Base-by-base conservation (phyloP, 73 alveolate species). In the Paramecium sexaurelia region DNA sequence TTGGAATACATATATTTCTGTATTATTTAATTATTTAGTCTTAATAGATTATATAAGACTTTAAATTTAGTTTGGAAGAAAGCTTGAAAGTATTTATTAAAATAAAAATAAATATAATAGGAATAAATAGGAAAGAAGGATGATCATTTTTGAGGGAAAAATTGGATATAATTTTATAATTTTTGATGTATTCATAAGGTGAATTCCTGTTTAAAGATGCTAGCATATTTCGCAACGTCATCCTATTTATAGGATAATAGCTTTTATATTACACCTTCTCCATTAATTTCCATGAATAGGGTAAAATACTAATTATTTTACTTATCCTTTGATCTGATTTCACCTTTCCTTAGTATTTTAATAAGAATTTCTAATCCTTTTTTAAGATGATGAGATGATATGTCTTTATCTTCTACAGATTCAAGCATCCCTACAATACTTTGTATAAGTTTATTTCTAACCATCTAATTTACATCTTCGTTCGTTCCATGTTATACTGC, bases 141-240 rank as follows among this genome's bases (percentile, higher is more conserved):
- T 20, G 33, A 51, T 17, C 67, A 51, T 51, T 51, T 22, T 51
- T n/a, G 7, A 17, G 17, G 33, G 67, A 51, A 51, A 51, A 51
- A 51, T 51, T 51, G 67, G 67, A 51, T 51, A 51, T 51, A 51
- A 51, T 51, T 51, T 51, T 51, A 51, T 51, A 51, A 51, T 61
- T 61, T 29, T 61, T 61, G 3, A 61, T 61, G 83, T 61, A 61
- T 61, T 61, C 83, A 61, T 61, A 61, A 13, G 83, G 83, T 32
- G 83, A 61, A 61, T 61, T 61, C 83, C 43, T 61, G 26, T 61
- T 61, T 61, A 61, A 61, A 61, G 39, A 61, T 29, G 39, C 11
- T 26, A 61, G 83, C 83, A 61, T 61, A 61, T 61, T 61, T 32
- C 83, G 83, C 83, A 61, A 61, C 83, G 83, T 61, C 83, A 61